These are phyloP conservation scores for Rhodamnia argentea DNA, from an alignment of 345 rosid genomes.

Conservation along the genomic window DNA sequence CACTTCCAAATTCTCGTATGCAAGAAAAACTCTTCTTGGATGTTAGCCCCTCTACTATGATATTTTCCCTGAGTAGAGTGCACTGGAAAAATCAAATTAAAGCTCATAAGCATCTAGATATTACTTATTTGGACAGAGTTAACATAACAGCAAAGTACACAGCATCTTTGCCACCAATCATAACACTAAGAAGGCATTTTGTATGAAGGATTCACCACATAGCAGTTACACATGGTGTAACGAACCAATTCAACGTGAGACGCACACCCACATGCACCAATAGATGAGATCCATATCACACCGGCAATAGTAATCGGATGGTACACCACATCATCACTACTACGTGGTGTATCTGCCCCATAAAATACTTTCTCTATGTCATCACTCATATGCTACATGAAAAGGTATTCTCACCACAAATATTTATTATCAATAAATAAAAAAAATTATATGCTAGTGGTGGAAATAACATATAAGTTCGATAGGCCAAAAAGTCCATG, in stretches of 20 bases:
- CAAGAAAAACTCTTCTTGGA: slow-evolving; percentile 2
- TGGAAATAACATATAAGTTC: neutral
- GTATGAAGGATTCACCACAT: neutral
- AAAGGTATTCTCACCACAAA: neutral
- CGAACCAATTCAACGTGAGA: neutral
- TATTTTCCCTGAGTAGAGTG: slow-evolving; percentile 87
- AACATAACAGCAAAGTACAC: neutral
- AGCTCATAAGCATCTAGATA: slow-evolving; percentile 55
- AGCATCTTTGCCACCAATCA: neutral
- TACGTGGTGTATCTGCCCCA: neutral
- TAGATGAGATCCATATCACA: neutral
- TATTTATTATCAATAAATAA: neutral
- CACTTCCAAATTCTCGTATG: slow-evolving; percentile 10
- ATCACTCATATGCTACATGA: neutral
- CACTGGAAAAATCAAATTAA: slow-evolving; percentile 86
- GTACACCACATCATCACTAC: neutral
- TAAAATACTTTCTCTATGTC: neutral
- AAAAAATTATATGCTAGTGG: neutral
- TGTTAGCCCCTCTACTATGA: slow-evolving; percentile 32
- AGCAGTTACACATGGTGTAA: neutral
- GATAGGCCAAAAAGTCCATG: neutral
- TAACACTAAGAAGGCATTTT: neutral
- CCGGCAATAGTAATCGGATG: neutral
- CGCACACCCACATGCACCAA: neutral
- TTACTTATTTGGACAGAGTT: neutral